phyloP scores from a whole-genome alignment of 2,329 filamentous ascomycete genomes.

The Fusarium pseudoanthophilum region DNA sequence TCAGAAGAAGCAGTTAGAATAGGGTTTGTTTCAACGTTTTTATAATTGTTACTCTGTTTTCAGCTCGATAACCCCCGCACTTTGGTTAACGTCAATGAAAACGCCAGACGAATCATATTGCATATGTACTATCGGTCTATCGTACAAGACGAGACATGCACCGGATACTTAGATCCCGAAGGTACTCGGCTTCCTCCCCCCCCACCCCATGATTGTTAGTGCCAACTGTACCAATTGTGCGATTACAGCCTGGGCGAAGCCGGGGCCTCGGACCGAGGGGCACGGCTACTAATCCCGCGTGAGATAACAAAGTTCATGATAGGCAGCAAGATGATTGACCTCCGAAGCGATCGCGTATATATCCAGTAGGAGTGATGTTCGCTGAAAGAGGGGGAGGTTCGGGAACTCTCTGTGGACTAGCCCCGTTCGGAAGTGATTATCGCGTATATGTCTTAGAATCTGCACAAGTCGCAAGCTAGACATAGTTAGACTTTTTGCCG shows the following conservation, averaged over 20 bases:
- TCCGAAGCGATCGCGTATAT: neutral
- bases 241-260: conserved; percentile 6
- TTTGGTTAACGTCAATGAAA: neutral
- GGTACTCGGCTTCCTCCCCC: neutral
- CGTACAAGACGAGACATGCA: neutral
- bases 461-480: neutral
- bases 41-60: neutral
- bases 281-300: neutral
- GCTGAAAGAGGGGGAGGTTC: neutral
- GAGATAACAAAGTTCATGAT: neutral
- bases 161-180: conserved; percentile 13
- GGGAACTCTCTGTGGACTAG: neutral
- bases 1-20: neutral
- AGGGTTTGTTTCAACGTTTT: neutral
- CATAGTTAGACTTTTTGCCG: neutral
- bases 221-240: neutral
- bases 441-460: neutral
- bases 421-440: neutral
- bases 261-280: conserved; percentile 11
- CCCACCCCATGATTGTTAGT: neutral
- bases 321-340: no score
- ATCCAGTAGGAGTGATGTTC: neutral
- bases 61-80: conserved; percentile 19
- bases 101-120: conserved; percentile 16
- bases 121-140: neutral